Evolutionary conservation across 164 flowering plant genomes (phyloP).

Genomic region (Paratinospora sagittata): DNA sequence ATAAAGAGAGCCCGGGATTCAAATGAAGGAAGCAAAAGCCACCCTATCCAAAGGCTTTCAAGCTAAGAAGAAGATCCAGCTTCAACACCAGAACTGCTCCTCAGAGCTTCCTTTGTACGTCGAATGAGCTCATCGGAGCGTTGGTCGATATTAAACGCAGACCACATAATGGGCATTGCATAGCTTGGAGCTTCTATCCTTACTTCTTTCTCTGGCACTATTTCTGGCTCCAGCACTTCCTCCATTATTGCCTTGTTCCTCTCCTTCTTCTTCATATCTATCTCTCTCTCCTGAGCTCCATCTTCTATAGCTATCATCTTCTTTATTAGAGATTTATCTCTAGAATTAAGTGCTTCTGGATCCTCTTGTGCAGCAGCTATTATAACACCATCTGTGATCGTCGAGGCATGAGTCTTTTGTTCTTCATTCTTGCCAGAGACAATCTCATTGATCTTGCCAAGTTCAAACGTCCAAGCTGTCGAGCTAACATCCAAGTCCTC

Average conservation of each 20-base stretch:
- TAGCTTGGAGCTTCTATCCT: conserved; percentile 6
- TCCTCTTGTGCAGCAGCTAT: no score
- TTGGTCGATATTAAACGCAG: conserved; percentile 28
- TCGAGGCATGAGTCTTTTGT: background rate
- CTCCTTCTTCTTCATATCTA: background rate
- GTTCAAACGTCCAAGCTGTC: background rate
- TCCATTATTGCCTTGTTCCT: background rate
- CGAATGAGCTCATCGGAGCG: conserved; percentile 30
- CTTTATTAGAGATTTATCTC: background rate
- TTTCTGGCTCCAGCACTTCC: background rate
- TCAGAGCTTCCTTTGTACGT: conserved; percentile 30
- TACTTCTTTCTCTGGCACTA: background rate
- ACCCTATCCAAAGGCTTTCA: background rate
- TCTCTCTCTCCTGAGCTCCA: background rate
- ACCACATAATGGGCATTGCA: conserved; percentile 9
- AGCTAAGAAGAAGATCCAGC: background rate
- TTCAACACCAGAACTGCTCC: conserved; percentile 3
- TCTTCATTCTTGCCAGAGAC: background rate
- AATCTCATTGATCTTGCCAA: background rate
- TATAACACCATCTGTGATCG: background rate
- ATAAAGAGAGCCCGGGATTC: background rate
- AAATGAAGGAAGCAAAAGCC: no score
- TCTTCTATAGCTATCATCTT: background rate
- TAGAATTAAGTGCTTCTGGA: background rate
- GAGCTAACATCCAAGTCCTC: background rate